Base-by-base conservation (phyloP, 1,284 basidiomycete genomes). In the Lentinus polychrous region DNA sequence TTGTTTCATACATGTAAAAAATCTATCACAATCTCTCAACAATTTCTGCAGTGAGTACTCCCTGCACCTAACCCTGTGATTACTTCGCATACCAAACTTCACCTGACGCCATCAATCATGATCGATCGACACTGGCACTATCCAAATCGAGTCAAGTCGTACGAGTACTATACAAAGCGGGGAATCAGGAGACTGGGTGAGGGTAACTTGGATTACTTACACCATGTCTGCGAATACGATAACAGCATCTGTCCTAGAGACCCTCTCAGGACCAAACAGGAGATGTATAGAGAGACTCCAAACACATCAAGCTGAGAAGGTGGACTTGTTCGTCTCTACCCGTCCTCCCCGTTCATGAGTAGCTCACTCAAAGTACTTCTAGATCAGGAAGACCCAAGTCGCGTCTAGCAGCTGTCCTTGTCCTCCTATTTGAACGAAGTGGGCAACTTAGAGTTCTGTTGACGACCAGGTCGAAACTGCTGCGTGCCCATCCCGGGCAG, bases 401-500 rank as follows among this genome's bases (percentile, higher is more conserved):
- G 39, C 78, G 70, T 57, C 73, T 78, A 3, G 91, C 83, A 2
- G 87, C 86, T 1, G 91, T 94, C 0, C 73, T 94, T 1, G 79
- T 93, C 2, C 69, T 89, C 3, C 67, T 94, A 0, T 94, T 82
- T 56, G 84, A 92, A 61, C 67, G 75, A 22, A 72, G 71, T 2
- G 82, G 76, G 8, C 64, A 76, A 40, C 68, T 94, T 2, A 77
- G 83, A 11, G 90, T 94, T 1, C 70, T 94, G 12, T 70, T 94
- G 42, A 94, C 91, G 0, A 94, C 91, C 1, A 76, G 91, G 10
- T 87, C 89, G 1, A 90, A 88, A 65, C 67, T 72, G 3, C 70
- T 94, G 18, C 73, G 91, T 48, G 77, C 82, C 0, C 87, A 91
- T 63, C 81, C 87, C 1, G 86, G 85, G 17, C 83, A 88, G 58